Conservation (phyloP, 2,329 filamentous ascomycete genomes). For the Pseudopithomyces maydicus region DNA sequence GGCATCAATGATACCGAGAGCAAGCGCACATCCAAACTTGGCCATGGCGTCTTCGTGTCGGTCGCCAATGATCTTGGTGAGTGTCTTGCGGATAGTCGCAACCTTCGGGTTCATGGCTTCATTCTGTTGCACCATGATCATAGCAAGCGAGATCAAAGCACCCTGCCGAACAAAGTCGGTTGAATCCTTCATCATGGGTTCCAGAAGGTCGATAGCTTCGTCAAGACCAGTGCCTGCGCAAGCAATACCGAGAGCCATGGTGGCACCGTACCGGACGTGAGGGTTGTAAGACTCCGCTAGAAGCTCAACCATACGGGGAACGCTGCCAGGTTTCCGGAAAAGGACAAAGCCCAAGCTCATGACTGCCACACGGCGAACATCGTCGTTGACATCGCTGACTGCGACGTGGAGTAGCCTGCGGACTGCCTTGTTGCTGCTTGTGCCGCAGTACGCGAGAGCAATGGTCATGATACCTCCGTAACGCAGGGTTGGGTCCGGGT, state of each 20-base stretch:
- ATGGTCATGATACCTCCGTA: slow-evolving; percentile 99
- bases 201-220: slow-evolving; percentile 93
- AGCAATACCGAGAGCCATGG: slow-evolving; percentile 97
- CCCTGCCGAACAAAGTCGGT: slow-evolving; percentile 98
- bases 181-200: slow-evolving; percentile 99
- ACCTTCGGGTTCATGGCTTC: slow-evolving; percentile 99
- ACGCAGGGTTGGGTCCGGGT: slow-evolving; percentile 89
- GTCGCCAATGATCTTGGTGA: slow-evolving; percentile 92
- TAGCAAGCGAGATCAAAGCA: slow-evolving; percentile 88
- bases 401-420: slow-evolving; percentile 93
- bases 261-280: slow-evolving; percentile 95
- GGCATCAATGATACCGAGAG: slow-evolving; percentile 95
- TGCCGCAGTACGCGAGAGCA: slow-evolving; percentile 94
- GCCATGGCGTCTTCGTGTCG: slow-evolving; percentile 99
- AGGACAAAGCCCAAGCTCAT: slow-evolving; percentile 98
- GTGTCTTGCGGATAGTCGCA: slow-evolving; percentile 83
- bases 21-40: slow-evolving; percentile 94
- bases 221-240: slow-evolving; percentile 95
- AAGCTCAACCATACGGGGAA: slow-evolving; percentile 98
- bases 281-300: slow-evolving; percentile 99
- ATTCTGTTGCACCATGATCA: slow-evolving; percentile 99
- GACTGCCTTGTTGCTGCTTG: slow-evolving; percentile 97
- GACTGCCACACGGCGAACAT: slow-evolving; percentile 92
- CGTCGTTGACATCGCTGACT: slow-evolving; percentile 97
- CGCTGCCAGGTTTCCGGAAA: slow-evolving; percentile 95